A percentile compares a stretch with the other conserved stretches of the same genome.
Conservation (phyloP, 371 early-diverging fungal species). For the Conidiobolus incongruus region DNA sequence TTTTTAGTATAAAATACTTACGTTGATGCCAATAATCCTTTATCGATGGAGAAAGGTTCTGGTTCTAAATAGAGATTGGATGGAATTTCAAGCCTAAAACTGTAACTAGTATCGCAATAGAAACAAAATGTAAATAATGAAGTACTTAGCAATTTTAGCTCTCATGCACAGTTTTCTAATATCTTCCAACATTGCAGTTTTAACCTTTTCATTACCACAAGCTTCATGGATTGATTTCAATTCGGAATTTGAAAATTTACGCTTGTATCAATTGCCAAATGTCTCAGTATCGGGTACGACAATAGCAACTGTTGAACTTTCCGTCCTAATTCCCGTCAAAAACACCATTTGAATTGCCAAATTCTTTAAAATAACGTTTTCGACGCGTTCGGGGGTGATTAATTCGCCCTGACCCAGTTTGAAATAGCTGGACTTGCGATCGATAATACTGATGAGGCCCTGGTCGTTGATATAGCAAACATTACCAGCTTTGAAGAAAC, state of each 20-base stretch:
- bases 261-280: slow-evolving; percentile 16
- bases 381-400: slow-evolving; percentile 86
- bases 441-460: slow-evolving; percentile 57
- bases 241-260: slow-evolving; percentile 5
- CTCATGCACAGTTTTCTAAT: too few relatives aligned
- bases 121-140: too few relatives aligned
- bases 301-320: slow-evolving; percentile 55
- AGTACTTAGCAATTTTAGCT: too few relatives aligned
- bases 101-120: slow-evolving; percentile 14
- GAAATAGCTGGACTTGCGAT: slow-evolving; percentile 95
- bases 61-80: slow-evolving; percentile 40
- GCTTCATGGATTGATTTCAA: too few relatives aligned
- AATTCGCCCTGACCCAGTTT: slow-evolving; percentile 89
- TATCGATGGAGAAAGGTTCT: slow-evolving; percentile 65
- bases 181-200: too few relatives aligned
- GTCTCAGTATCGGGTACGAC: slow-evolving; percentile 56
- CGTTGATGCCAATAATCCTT: slow-evolving; percentile 54
- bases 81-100: slow-evolving; percentile 29
- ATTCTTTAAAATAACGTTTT: slow-evolving; percentile 9
- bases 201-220: too few relatives aligned
- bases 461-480: slow-evolving; percentile 42
- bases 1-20: not conserved
- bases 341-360: slow-evolving; percentile 25
- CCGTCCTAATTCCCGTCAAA: slow-evolving; percentile 72
- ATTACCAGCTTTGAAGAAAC: slow-evolving; percentile 85